Base-by-base conservation (phyloP, 2,329 filamentous ascomycete genomes). In the Diaporthe vaccinii region DNA sequence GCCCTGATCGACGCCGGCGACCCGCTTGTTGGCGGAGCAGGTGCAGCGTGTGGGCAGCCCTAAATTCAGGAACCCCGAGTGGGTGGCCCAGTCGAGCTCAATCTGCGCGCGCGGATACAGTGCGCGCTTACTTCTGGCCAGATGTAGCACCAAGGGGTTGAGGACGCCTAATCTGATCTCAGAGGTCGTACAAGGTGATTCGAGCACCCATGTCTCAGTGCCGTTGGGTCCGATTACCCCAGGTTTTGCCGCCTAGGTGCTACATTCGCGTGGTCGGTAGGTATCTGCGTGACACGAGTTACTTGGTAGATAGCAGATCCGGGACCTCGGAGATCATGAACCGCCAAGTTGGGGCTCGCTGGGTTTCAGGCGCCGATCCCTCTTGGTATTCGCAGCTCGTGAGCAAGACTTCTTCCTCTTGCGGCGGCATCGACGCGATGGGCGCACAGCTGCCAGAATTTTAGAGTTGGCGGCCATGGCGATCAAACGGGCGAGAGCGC, bases 21-120 rank as follows among this genome's bases (percentile, higher is more conserved):
- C 74, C 74, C 74, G 67, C 74, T 70, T 57, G 72, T 51, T 28
- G 71, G 46, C 46, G 71, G 55, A 62, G 28, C 65, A 59, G 31
- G 41, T 41, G 46, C 28, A 65, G 36, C 36, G n/a, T 39, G 46
- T 57, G 44, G 62, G 44, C 75, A 76, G 75, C 75, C 75, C 72
- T 76, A 76, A 55, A 76, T 72, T 69, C 75, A 76, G 75, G 75
- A 69, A 75, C 59, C 53, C 44, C 62, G 34, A 4, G 72, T 74
- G 71, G 59, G 58, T 55, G 70, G 57, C 34, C 34, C 34, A 12
- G 51, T 31, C 25, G 46, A 5, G 62, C 22, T 36, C 57, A 72
- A 17, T 46, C 53, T 53, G 31, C n/a, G 46, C 25, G 65, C 44
- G 61, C 25, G 61, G 55, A 51, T 69, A 69, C 65, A 69, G 65